These are phyloP conservation scores for Capronia coronata DNA, from an alignment of 2,329 filamentous ascomycete species.

Conservation along the genomic window DNA sequence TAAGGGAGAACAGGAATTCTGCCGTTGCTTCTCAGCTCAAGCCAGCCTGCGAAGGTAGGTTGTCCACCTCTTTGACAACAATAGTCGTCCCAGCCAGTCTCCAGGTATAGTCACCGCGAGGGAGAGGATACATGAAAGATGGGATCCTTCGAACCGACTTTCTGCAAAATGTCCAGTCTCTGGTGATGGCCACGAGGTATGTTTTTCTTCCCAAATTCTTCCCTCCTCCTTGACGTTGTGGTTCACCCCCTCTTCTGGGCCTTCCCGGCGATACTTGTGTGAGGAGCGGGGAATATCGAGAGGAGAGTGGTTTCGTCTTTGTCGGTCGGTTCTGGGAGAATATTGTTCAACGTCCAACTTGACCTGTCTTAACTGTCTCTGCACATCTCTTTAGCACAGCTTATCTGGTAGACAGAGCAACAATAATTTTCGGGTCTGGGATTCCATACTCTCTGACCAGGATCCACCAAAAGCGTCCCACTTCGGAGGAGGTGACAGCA, in stretches of 20 bases:
- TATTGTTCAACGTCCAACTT: background rate
- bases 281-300: background rate
- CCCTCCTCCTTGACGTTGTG: background rate
- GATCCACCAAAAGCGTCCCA: constrained; percentile 9
- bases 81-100: background rate
- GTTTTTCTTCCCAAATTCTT: background rate
- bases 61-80: background rate
- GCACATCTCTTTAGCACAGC: constrained; percentile 9
- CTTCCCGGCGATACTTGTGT: too few relatives aligned
- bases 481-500: constrained; percentile 3
- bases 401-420: constrained; percentile 14
- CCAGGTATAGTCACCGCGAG: background rate
- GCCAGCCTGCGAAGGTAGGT: background rate
- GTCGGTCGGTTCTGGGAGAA: background rate
- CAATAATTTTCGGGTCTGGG: constrained; percentile 16
- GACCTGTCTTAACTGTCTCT: constrained; percentile 3
- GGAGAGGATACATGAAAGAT: background rate
- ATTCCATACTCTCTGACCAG: constrained; percentile 8
- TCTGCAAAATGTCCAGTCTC: background rate
- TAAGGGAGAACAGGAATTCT: background rate
- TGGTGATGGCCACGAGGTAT: background rate
- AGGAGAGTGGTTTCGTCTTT: constrained; percentile 11
- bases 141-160: background rate
- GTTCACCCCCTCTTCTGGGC: background rate
- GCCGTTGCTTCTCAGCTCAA: background rate